Conservation (phyloP, 768 basidiomycete genomes). For the Collybia mongolica region DNA sequence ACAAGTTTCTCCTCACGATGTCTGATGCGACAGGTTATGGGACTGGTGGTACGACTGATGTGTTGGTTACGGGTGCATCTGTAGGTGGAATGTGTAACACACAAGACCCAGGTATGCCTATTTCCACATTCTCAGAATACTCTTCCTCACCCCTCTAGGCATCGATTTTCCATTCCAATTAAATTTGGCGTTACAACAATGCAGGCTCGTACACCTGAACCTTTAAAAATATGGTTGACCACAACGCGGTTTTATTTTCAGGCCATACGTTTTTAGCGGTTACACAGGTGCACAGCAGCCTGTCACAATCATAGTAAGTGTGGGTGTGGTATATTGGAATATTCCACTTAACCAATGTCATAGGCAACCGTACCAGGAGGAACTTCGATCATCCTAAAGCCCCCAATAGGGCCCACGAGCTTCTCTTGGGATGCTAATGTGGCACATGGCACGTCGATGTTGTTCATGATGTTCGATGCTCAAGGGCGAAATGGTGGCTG, state of each 20-base stretch:
- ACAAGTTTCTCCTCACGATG: conserved; percentile 58
- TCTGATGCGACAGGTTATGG: conserved; percentile 72
- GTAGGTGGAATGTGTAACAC: conserved; percentile 52
- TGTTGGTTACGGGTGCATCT: conserved; percentile 49
- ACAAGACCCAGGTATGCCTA: conserved; percentile 34
- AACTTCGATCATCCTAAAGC: conserved; percentile 40
- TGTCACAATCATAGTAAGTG: conserved; percentile 50
- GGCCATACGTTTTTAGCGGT: conserved; percentile 44
- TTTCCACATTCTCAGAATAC: neutral
- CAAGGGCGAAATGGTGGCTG: conserved; percentile 54
- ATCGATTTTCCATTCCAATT: conserved; percentile 47
- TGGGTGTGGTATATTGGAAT: neutral
- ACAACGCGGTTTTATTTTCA: conserved; percentile 17
- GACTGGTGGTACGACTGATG: conserved; percentile 54
- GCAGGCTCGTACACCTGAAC: conserved; percentile 41
- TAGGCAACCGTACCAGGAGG: conserved; percentile 70
- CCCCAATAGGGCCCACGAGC: conserved; percentile 34
- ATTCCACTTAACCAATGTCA: neutral
- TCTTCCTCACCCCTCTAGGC: conserved; percentile 17
- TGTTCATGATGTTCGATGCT: conserved; percentile 58
- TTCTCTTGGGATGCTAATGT: conserved; percentile 60
- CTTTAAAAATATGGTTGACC: neutral
- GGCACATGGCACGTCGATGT: conserved; percentile 52
- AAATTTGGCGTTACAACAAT: conserved; percentile 57
- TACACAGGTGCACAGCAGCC: conserved; percentile 50